phyloP scores from a whole-genome alignment of 176 grass and related monocot species.

The Ensete ventricosum region DNA sequence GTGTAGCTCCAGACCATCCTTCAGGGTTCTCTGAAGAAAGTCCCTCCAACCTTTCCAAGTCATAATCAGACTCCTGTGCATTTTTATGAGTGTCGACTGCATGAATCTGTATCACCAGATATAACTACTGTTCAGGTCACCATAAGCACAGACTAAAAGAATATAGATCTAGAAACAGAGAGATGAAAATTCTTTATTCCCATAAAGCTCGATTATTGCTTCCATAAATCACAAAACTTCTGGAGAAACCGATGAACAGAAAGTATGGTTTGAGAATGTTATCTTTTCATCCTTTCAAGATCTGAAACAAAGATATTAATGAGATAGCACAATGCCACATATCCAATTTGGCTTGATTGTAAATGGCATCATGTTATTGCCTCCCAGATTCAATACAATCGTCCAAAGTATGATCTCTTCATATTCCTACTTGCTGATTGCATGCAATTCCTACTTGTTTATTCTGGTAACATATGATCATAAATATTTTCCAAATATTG shows the following conservation, averaged over 20 bases:
- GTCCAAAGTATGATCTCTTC: not conserved
- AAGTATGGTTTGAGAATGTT: not conserved
- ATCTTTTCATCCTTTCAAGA: not conserved
- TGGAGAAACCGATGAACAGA: not conserved
- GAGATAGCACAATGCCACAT: not conserved
- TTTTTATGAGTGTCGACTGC: conserved; percentile 16
- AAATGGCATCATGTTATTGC: not conserved
- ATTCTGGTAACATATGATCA: no score
- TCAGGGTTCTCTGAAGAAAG: conserved; percentile 30
- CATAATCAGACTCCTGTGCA: conserved; percentile 29
- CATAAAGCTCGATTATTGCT: not conserved
- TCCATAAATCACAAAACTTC: not conserved
- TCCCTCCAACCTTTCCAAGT: conserved; percentile 40
- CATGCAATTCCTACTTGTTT: not conserved
- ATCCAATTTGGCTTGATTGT: not conserved
- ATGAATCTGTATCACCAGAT: conserved; percentile 20
- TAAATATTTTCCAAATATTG: not conserved
- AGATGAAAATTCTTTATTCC: not conserved
- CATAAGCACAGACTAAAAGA: not conserved
- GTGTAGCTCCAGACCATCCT: conserved; percentile 32
- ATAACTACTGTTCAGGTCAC: not conserved
- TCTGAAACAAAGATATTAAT: not conserved
- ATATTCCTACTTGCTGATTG: not conserved
- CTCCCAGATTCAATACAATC: not conserved
- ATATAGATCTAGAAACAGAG: not conserved